These are phyloP conservation scores for Primulina huaijiensis DNA, from an alignment of 257 asterid species.

Conservation along the genomic window DNA sequence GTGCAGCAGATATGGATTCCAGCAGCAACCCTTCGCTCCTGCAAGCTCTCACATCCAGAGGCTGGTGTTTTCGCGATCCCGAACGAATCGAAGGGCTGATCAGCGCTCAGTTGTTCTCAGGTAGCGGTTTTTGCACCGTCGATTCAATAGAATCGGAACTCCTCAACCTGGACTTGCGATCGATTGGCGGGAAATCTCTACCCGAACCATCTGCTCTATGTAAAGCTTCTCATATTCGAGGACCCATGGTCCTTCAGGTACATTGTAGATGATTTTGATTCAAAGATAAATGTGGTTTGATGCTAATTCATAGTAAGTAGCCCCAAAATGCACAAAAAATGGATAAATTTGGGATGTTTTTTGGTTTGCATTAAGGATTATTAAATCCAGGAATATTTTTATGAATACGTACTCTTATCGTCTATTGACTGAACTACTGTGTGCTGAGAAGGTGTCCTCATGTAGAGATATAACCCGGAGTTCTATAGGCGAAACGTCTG, in stretches of 20 bases:
- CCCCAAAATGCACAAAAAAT: not conserved
- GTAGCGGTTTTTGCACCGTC: constrained; percentile 34
- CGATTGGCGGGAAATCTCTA: constrained; percentile 67
- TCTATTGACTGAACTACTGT: constrained; percentile 1
- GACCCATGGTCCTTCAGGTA: constrained; percentile 81
- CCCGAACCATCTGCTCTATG: constrained; percentile 57
- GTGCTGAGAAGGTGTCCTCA: constrained; percentile 48
- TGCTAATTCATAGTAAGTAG: not conserved
- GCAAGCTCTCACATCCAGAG: constrained; percentile 50
- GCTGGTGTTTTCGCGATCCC: constrained; percentile 61
- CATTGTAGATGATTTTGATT: not conserved
- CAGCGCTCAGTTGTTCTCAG: constrained; percentile 32
- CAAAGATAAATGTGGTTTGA: not conserved
- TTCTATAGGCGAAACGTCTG: constrained; percentile 48
- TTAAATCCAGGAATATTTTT: not conserved
- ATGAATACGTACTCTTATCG: not conserved
- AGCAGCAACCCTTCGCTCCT: constrained; percentile 32
- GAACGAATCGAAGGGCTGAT: constrained; percentile 44
- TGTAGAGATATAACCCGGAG: constrained; percentile 65
- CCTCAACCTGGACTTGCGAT: constrained; percentile 61
- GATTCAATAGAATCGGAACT: constrained; percentile 67
- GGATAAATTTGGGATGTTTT: not conserved
- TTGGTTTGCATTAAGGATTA: not conserved
- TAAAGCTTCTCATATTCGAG: constrained; percentile 53
- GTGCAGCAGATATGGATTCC: constrained; percentile 37